Base-by-base conservation (phyloP, 805 yeast species). In the Clavispora carvajalis region DNA sequence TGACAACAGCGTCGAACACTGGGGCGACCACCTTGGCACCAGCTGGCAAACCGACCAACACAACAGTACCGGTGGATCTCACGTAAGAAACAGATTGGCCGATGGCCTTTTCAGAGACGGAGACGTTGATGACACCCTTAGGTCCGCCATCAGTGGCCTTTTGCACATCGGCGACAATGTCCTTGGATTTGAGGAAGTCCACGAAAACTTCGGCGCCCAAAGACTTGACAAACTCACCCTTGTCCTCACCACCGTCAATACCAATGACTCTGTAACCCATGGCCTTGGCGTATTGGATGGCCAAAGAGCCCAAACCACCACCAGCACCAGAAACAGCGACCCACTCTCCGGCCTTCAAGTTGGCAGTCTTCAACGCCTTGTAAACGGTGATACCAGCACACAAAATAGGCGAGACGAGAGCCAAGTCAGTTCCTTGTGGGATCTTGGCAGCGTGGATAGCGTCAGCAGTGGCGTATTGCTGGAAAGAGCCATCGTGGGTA, bases 331-430 rank as follows among this genome's bases (percentile, higher is more conserved):
- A 77, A 52, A 82, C 67, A 52, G 85, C 83, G 44, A 82, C 82
- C 86, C 86, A 82, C 54, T 83, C 75, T 52, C 89, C 89, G 44
- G 88, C 77, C 44, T 52, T 60, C 57, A 82, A 69, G 43, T 76
- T 76, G 40, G 95, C 85, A 33, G 86, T 82, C 74, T 85, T 85
- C 60, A 86, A 71, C 34, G 95, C 95, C 74, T 85, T 86, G 81
- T 86, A 86, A 43, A 85, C 95, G 30, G 95, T 86, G 63, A 86
- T 80, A 66, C 95, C 95, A 26, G 95, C 95, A 71, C 95, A 86
- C 57, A 87, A 76, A 59, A 86, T 79, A 54, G 95, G 95, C 9
- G 95, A 80, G 47, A 79, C 76, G 49, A 69, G 73, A 40, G 91
- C 89, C 54, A 86, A 75, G 59, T 87, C 90, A 31, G 85, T 69